A percentile compares a stretch with the other conserved stretches of the same genome.
Evolutionary conservation across 2,329 filamentous ascomycete species (phyloP).

Genomic region (Fusarium papillatum): DNA sequence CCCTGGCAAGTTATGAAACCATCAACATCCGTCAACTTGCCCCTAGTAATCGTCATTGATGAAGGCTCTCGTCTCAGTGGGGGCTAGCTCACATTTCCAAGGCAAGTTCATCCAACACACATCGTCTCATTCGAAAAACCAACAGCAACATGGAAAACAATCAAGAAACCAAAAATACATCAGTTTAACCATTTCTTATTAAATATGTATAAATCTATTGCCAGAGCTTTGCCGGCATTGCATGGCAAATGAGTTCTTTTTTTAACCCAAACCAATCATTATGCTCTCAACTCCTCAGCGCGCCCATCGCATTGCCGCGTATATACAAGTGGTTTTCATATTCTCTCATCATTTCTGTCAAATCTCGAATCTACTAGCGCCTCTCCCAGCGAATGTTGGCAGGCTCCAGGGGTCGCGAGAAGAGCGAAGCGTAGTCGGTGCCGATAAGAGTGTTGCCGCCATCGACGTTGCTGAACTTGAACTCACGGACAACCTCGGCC

Average conservation of each 20-base stretch:
- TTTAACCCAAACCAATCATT: constrained; percentile 43
- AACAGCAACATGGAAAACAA: background rate
- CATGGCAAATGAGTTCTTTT: constrained; percentile 38
- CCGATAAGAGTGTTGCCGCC: constrained; percentile 78
- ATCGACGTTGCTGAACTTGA: constrained; percentile 84
- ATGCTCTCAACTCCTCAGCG: constrained; percentile 44
- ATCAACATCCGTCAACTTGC: background rate
- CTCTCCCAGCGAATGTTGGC: constrained; percentile 83
- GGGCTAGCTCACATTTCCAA: constrained; percentile 18
- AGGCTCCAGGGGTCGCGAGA: constrained; percentile 80
- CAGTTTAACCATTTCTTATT: constrained; percentile 42
- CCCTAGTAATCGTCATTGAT: constrained; percentile 34
- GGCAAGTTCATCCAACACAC: background rate
- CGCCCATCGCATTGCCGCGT: constrained; percentile 41
- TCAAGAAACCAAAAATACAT: constrained; percentile 10
- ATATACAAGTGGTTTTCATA: constrained; percentile 43
- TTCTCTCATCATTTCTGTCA: constrained; percentile 27
- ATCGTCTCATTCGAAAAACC: constrained; percentile 8
- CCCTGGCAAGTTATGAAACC: background rate
- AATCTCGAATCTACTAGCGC: constrained; percentile 58
- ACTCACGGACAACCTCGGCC: constrained; percentile 80
- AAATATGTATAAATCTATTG: constrained; percentile 42
- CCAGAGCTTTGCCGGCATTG: constrained; percentile 37
- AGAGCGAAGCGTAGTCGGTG: constrained; percentile 78
- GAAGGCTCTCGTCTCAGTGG: constrained; percentile 19